Evolutionary conservation across 306 rosid genomes (phyloP), one percentile per base, ranked within the genome.

Genomic region (Ziziphus jujuba): DNA sequence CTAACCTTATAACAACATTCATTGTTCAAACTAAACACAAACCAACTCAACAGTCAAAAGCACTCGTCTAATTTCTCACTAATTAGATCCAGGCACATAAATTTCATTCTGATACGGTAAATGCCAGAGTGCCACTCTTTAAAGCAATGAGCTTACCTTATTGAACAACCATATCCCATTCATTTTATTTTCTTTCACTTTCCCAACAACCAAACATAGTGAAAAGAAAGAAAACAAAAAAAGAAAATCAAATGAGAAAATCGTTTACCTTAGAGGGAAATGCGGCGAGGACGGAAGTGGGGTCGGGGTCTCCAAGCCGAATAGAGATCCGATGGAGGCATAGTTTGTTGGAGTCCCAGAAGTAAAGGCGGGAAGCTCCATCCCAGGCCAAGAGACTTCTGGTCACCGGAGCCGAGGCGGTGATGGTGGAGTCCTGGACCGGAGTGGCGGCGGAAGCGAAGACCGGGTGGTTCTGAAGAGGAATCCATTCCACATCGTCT

Each of bases 251-350:
- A 25, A 9, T 16, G 25, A 50, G 40, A 56, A 63, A 44, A 56
- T 68, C 56, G 35, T 11, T 5, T 24, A 87, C 99, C 91, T 88
- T 90, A 54, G 96, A 85, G 19, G 97, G 97, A 6, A 88, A 87
- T 54, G 95, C 83, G 21, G 95, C 92, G 52, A 82, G 86, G 65
- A 95, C 81, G 24, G 96, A 88, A 58, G 89, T 72, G 31, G 91
- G 91, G 4, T 82, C 91, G 35, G 97, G 99, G 13, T 95, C 97
- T 63, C 97, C 99, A 17, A 90, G 87, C 22, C 90, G 95, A 47
- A 90, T 70, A 61, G 97, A 81, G 63, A 95, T 80, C 59, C 91
- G 89, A 45, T 90, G 95, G 56, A 95, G 85, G 81, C 75, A 72
- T 54, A 54, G 82, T 10, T 44, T 58, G 10, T 59, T 6, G 68